Evolutionary conservation across 1,284 basidiomycete genomes (phyloP).

Genomic region (Marasmius sp.): DNA sequence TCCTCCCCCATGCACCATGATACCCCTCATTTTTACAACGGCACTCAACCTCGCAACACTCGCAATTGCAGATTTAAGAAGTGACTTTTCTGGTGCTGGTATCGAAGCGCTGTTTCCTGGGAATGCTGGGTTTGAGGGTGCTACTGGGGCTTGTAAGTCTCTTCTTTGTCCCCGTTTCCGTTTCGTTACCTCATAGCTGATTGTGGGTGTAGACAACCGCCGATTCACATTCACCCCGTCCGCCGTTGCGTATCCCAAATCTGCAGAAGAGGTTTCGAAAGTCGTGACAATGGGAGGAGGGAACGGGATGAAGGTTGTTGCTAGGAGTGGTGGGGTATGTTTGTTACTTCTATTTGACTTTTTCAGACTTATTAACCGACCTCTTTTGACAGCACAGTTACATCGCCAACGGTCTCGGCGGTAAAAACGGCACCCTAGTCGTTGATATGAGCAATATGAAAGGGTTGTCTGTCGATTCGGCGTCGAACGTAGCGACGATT

Average conservation of each 20-base stretch:
- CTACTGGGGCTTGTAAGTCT: neutral
- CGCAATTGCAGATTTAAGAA: neutral
- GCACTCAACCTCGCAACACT: too few relatives aligned
- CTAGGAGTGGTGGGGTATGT: neutral
- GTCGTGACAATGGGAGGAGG: neutral
- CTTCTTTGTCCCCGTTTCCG: neutral
- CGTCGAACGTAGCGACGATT: slow-evolving; percentile 10
- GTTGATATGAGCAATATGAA: slow-evolving; percentile 23
- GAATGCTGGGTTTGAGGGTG: neutral
- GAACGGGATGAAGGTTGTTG: neutral
- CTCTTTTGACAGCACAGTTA: slow-evolving; percentile 14
- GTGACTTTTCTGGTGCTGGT: neutral
- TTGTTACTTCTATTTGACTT: neutral
- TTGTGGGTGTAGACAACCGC: neutral
- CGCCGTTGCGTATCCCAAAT: neutral
- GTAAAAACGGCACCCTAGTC: slow-evolving; percentile 24
- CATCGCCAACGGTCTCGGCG: slow-evolving; percentile 26
- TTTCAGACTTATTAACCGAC: neutral
- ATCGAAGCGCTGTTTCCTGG: neutral
- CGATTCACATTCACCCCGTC: neutral
- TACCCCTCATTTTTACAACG: too few relatives aligned
- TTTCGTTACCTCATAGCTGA: too few relatives aligned
- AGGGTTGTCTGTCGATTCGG: slow-evolving; percentile 16
- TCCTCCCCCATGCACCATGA: too few relatives aligned
- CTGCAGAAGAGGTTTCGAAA: neutral